Percentiles rank a stretch among this genome's conserved stretches.
These are phyloP conservation scores for Escallonia herrerae DNA, from an alignment of 129 eudicot genomes.

Conservation along the genomic window DNA sequence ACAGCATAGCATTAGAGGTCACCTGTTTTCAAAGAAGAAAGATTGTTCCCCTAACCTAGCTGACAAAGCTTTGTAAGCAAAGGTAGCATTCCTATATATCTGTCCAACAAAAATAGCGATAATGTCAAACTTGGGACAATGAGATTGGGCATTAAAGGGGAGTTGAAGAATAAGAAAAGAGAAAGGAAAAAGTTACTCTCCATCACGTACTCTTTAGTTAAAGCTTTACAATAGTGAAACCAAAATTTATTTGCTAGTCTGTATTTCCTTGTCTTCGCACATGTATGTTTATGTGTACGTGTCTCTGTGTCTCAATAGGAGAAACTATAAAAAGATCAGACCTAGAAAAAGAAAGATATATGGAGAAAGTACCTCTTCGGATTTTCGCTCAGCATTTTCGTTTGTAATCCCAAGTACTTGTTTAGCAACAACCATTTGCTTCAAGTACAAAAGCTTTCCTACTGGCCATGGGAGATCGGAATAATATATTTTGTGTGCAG, in stretches of 20 bases:
- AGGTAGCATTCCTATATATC: slow-evolving; percentile 73
- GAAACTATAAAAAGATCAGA: no score
- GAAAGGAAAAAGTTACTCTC: no score
- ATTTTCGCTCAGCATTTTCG: slow-evolving; percentile 70
- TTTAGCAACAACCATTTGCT: slow-evolving; percentile 46
- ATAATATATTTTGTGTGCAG: slow-evolving; percentile 66
- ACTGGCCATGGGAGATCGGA: slow-evolving; percentile 96
- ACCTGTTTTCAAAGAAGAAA: slow-evolving; percentile 69
- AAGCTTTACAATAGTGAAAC: no score
- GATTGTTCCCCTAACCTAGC: slow-evolving; percentile 66
- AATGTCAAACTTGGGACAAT: not conserved
- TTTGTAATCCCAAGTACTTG: slow-evolving; percentile 74
- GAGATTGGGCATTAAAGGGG: not conserved
- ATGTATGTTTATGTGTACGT: no score
- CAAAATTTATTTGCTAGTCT: no score
- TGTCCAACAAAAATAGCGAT: slow-evolving; percentile 18
- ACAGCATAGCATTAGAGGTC: slow-evolving; percentile 10
- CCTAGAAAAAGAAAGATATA: not conserved
- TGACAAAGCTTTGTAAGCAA: slow-evolving; percentile 72
- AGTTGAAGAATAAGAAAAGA: not conserved
- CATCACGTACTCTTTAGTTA: no score
- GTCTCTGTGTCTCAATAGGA: no score
- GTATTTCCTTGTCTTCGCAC: no score
- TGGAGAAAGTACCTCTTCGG: slow-evolving; percentile 59
- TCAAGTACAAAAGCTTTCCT: slow-evolving; percentile 55